Percentiles rank a stretch among this genome's conserved stretches.
Evolutionary conservation across 306 rosid species (phyloP).

Genomic region (Coriaria nepalensis): DNA sequence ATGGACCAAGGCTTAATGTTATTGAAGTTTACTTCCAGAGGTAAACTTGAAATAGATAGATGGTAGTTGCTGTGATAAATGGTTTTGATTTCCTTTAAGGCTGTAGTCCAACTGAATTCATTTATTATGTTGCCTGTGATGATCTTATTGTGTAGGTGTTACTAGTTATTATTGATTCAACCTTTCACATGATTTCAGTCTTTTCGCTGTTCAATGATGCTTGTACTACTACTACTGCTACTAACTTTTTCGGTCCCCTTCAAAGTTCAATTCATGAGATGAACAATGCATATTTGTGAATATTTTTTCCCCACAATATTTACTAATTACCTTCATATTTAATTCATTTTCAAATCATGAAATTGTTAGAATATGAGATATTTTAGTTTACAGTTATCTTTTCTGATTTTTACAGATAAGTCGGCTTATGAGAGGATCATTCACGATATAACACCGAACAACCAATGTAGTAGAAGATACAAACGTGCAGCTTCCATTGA

Average conservation of each 20-base stretch:
- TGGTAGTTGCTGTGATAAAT: constrained; percentile 1
- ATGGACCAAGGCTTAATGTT: constrained; percentile 24
- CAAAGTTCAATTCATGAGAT: too few relatives aligned
- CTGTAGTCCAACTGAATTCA: neutral
- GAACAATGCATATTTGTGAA: too few relatives aligned
- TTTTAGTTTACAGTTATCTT: constrained; percentile 13
- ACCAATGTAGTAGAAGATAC: constrained; percentile 74
- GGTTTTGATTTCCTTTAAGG: neutral
- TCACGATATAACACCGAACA: constrained; percentile 46
- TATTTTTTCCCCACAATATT: too few relatives aligned
- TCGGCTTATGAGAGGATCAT: constrained; percentile 41
- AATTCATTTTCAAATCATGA: constrained; percentile 1
- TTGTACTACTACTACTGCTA: too few relatives aligned
- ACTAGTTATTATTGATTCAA: too few relatives aligned
- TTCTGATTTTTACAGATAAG: constrained; percentile 38
- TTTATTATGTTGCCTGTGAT: too few relatives aligned
- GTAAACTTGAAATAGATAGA: constrained; percentile 14
- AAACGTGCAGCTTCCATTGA: constrained; percentile 69
- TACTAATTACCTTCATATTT: neutral
- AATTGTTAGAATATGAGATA: constrained; percentile 5
- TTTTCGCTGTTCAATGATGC: too few relatives aligned
- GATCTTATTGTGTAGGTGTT: too few relatives aligned
- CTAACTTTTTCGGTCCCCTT: too few relatives aligned
- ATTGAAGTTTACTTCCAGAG: constrained; percentile 33
- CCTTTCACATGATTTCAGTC: too few relatives aligned